These are phyloP conservation scores for Testicularia cyperi DNA, from an alignment of 1,284 basidiomycete genomes.

Conservation along the genomic window DNA sequence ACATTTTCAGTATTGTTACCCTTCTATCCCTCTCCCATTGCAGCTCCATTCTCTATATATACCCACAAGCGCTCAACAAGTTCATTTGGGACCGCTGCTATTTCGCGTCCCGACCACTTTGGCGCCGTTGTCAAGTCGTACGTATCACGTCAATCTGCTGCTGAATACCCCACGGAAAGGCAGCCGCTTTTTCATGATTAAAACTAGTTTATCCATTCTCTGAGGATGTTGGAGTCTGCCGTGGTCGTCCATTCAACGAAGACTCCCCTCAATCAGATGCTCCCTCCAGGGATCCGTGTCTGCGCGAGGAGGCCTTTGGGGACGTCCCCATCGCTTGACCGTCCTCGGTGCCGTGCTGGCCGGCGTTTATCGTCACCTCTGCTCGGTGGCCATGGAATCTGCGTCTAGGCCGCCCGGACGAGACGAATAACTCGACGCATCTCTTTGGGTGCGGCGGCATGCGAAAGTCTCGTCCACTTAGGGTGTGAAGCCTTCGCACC, in stretches of 20 bases:
- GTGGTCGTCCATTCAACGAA: constrained; percentile 13
- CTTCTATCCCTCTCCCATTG: no score
- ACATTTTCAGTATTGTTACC: constrained; percentile 1
- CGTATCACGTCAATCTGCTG: not conserved
- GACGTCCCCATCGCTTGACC: no score
- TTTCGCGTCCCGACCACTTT: no score
- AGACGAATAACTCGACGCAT: constrained; percentile 34
- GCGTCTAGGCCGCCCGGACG: constrained; percentile 28
- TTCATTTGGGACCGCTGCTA: no score
- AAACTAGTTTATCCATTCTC: constrained; percentile 51
- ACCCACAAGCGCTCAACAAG: not conserved
- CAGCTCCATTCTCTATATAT: not conserved
- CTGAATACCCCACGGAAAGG: not conserved
- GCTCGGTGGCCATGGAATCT: constrained; percentile 1
- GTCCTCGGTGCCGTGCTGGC: no score
- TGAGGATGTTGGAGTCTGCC: constrained; percentile 40
- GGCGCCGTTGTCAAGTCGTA: not conserved
- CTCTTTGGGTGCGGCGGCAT: constrained; percentile 16
- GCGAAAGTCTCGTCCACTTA: constrained; percentile 23
- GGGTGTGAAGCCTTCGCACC: constrained; percentile 38
- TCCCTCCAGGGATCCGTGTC: constrained; percentile 7
- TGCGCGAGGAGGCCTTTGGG: constrained; percentile 8
- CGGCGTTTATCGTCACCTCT: no score
- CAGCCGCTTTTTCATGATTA: constrained; percentile 27
- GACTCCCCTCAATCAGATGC: constrained; percentile 13